Percentiles rank a stretch among this genome's conserved stretches.
phyloP scores from a whole-genome alignment of 306 rosid species.

The Lagenaria siceraria region DNA sequence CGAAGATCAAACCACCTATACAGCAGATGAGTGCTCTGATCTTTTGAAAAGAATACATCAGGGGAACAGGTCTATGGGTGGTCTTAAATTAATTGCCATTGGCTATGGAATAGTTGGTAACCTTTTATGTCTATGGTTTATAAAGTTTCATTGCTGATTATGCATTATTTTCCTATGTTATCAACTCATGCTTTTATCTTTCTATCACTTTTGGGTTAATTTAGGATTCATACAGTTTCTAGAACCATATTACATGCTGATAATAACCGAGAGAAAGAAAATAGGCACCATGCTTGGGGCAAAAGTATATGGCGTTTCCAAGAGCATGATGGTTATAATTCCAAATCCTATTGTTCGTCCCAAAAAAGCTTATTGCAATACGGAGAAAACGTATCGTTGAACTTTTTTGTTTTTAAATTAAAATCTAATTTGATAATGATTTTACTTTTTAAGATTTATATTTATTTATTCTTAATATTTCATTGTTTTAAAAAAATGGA shows the following conservation, averaged over 20 bases:
- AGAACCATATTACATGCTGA: constrained; percentile 86
- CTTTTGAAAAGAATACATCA: constrained; percentile 65
- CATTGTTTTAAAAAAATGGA: too few relatives aligned
- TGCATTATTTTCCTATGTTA: background rate
- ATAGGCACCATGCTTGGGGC: constrained; percentile 82
- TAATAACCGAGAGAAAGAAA: constrained; percentile 71
- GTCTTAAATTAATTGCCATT: constrained; percentile 65
- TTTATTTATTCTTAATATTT: too few relatives aligned
- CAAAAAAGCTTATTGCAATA: constrained; percentile 63
- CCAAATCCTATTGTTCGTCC: constrained; percentile 65
- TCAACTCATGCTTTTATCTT: constrained; percentile 1
- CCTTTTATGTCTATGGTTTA: background rate
- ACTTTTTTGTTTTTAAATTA: background rate
- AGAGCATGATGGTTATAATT: constrained; percentile 72
- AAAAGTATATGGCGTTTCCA: constrained; percentile 51
- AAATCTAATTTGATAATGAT: too few relatives aligned
- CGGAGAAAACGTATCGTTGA: constrained; percentile 71
- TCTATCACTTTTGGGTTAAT: constrained; percentile 11
- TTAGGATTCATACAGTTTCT: constrained; percentile 82
- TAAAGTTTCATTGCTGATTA: background rate
- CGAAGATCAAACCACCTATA: constrained; percentile 53
- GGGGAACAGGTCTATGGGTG: constrained; percentile 80
- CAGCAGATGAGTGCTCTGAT: constrained; percentile 63
- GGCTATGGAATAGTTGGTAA: constrained; percentile 91
- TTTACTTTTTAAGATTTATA: too few relatives aligned